phyloP scores from a whole-genome alignment of 2,329 filamentous ascomycete species.

The Seiridium cupressi region DNA sequence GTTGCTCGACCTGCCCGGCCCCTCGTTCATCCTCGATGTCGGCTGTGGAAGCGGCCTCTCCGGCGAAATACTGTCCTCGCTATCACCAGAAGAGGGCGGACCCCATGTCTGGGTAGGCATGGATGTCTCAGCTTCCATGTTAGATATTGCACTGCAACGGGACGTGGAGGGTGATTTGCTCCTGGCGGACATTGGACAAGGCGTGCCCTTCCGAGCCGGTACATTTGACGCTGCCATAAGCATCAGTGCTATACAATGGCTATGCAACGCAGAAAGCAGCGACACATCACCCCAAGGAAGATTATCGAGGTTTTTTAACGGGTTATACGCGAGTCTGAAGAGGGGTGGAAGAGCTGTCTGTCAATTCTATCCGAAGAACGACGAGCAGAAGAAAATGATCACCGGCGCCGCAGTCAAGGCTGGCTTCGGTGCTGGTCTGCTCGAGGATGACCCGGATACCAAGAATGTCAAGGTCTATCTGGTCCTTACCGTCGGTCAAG shows the following conservation, averaged over 20 bases:
- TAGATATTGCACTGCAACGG: slow-evolving; percentile 88
- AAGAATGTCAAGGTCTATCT: slow-evolving; percentile 98
- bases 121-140: slow-evolving; percentile 93
- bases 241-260: slow-evolving; percentile 96
- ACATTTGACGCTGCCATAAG: slow-evolving; percentile 93
- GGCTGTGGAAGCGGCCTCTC: slow-evolving; percentile 94
- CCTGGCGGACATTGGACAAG: slow-evolving; percentile 92
- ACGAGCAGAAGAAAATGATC: slow-evolving; percentile 89
- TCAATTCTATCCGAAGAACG: slow-evolving; percentile 98
- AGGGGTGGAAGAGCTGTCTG: slow-evolving; percentile 88
- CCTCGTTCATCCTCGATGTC: slow-evolving; percentile 92
- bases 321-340: slow-evolving; percentile 79
- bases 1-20: slow-evolving; percentile 75
- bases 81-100: slow-evolving; percentile 68
- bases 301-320: slow-evolving; percentile 85
- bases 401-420: slow-evolving; percentile 85
- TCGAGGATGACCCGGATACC: slow-evolving; percentile 94
- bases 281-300: slow-evolving; percentile 79
- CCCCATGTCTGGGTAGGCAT: slow-evolving; percentile 97
- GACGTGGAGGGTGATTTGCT: slow-evolving; percentile 94
- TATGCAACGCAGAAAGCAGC: slow-evolving; percentile 90
- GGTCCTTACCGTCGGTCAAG: slow-evolving; percentile 82
- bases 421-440: slow-evolving; percentile 89
- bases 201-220: slow-evolving; percentile 88
- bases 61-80: slow-evolving; percentile 85